phyloP scores from a whole-genome alignment of 208 protist genomes.

The Leishmania turanica region DNA sequence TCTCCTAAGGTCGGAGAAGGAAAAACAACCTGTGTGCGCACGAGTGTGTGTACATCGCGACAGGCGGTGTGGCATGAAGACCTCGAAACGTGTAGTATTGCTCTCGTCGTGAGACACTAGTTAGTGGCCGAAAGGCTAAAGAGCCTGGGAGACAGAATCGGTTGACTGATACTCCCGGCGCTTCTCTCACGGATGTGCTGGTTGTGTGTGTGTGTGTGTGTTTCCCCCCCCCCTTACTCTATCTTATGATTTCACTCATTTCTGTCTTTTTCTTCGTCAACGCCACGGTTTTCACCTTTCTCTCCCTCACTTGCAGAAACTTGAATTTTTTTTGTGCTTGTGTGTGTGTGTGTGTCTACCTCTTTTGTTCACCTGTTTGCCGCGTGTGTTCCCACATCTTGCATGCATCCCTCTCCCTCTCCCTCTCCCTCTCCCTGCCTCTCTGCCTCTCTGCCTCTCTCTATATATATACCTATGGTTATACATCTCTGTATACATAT shows the following conservation, averaged over 20 bases:
- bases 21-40: not conserved
- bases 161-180: not conserved
- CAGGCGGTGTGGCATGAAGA: not conserved
- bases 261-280: not conserved
- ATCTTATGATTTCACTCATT: not conserved
- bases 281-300: too few species aligned
- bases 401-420: not conserved
- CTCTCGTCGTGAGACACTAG: not conserved
- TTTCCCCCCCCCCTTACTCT: not conserved
- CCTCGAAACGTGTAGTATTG: not conserved
- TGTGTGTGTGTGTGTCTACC: not conserved
- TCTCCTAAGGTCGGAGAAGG: not conserved
- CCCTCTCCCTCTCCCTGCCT: not conserved
- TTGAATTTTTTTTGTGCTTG: not conserved
- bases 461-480: not conserved
- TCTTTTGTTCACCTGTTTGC: not conserved
- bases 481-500: not conserved
- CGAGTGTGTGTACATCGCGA: not conserved
- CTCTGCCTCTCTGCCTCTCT: not conserved
- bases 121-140: not conserved
- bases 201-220: too few species aligned
- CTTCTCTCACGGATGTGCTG: not conserved
- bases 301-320: slow-evolving; percentile 4
- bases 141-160: not conserved
- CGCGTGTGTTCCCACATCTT: not conserved